Conservation (phyloP, 306 rosid species). For the Lotus japonicus region DNA sequence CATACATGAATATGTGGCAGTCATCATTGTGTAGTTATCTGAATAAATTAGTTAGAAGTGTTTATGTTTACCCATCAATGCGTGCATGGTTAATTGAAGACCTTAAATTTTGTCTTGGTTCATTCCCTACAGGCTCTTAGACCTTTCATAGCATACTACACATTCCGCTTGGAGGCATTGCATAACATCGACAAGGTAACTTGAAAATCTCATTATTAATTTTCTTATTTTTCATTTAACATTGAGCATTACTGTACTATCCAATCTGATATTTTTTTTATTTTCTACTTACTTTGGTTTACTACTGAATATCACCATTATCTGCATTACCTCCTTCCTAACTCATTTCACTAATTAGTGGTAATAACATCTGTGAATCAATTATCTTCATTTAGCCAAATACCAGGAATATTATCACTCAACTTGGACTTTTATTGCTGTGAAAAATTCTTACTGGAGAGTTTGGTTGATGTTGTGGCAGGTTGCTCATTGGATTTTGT, state of each 20-base stretch:
- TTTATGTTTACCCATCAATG: neutral
- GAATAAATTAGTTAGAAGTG: too few species aligned
- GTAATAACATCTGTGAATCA: neutral
- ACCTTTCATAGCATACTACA: conserved; percentile 70
- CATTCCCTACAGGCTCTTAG: conserved; percentile 59
- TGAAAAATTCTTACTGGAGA: neutral
- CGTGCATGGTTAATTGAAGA: neutral
- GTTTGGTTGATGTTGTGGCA: conserved; percentile 25
- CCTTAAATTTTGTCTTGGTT: conserved; percentile 9
- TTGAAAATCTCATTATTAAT: neutral
- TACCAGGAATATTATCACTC: neutral
- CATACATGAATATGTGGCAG: neutral
- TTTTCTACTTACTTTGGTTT: conserved; percentile 9
- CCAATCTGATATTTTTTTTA: neutral
- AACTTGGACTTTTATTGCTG: neutral
- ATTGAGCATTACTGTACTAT: neutral
- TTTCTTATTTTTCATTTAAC: neutral
- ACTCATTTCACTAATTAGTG: neutral
- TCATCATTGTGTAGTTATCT: too few species aligned
- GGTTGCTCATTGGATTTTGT: conserved; percentile 63
- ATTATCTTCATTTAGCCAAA: neutral
- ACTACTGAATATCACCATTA: neutral
- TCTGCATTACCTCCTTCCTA: neutral
- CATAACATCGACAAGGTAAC: conserved; percentile 63
- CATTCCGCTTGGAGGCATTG: conserved; percentile 49